Conservation (phyloP, 2,329 filamentous ascomycete species). For the Talaromyces rugulosus region DNA sequence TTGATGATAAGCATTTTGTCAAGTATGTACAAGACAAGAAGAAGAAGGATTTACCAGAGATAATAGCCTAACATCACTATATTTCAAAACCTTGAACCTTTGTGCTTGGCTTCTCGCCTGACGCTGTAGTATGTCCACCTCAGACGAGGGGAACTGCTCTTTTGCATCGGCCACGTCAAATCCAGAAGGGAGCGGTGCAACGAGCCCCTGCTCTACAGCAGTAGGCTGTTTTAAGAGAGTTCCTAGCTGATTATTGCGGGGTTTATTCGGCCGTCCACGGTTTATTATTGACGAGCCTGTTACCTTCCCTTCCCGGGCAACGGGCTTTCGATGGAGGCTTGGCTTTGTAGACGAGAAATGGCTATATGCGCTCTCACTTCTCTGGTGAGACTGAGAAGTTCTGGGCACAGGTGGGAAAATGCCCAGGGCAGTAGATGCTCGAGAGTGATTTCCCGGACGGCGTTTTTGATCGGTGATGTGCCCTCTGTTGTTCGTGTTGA, state of each 20-base stretch:
- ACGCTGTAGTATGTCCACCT: constrained; percentile 19
- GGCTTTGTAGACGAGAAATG: not conserved
- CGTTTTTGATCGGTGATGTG: not conserved
- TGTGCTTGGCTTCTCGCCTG: constrained; percentile 22
- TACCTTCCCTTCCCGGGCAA: constrained; percentile 4
- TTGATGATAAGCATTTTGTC: constrained; percentile 5
- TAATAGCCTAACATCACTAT: constrained; percentile 21
- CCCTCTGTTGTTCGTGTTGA: not conserved
- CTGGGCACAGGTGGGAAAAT: constrained; percentile 4
- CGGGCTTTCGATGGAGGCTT: not conserved
- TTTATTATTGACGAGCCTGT: constrained; percentile 12
- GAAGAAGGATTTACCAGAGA: constrained; percentile 19
- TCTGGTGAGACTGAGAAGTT: constrained; percentile 5
- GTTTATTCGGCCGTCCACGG: constrained; percentile 14
- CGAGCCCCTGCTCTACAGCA: constrained; percentile 1
- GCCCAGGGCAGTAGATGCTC: constrained; percentile 9
- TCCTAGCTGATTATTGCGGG: not conserved
- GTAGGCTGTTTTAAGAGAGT: constrained; percentile 7
- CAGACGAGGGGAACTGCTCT: constrained; percentile 14
- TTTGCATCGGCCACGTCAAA: constrained; percentile 17
- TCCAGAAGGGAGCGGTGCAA: constrained; percentile 17
- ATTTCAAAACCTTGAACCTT: constrained; percentile 23
- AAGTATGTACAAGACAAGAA: not conserved
- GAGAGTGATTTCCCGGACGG: not conserved
- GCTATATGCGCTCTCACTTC: constrained; percentile 10